Percentiles rank a stretch among this genome's conserved stretches.
Conservation (phyloP, 768 basidiomycete genomes). For the Leccinum subgranulosum region DNA sequence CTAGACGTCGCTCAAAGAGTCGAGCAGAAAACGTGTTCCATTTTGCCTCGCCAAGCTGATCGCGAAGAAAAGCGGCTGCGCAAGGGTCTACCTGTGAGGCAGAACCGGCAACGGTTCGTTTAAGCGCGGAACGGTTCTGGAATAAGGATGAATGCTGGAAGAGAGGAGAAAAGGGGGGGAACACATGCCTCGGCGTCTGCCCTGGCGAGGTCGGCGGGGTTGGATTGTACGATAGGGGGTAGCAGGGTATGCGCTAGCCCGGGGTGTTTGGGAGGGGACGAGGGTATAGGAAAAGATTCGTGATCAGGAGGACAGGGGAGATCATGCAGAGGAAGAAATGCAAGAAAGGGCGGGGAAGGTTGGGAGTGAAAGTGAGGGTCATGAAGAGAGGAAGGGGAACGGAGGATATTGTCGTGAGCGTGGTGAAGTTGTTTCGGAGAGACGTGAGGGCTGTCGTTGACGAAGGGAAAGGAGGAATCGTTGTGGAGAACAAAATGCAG, state of each 20-base stretch:
- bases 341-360: conserved; percentile 23
- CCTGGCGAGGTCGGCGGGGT: conserved; percentile 27
- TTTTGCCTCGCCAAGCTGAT: conserved; percentile 41
- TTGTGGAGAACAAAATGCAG: conserved; percentile 25
- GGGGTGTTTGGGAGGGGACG: conserved; percentile 23
- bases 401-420: conserved; percentile 20
- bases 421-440: conserved; percentile 29
- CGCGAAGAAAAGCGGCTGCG: conserved; percentile 44
- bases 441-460: conserved; percentile 21
- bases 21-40: conserved; percentile 47
- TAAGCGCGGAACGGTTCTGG: conserved; percentile 28
- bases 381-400: conserved; percentile 19
- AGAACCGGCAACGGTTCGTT: conserved; percentile 20
- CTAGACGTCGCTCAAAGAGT: conserved; percentile 44
- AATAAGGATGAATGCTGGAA: conserved; percentile 10
- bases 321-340: conserved; percentile 27
- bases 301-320: conserved; percentile 20
- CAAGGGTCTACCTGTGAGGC: conserved; percentile 38
- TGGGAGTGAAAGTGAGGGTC: conserved; percentile 28
- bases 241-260: conserved; percentile 29
- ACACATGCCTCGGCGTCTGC: conserved; percentile 24
- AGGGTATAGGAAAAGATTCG: conserved; percentile 15
- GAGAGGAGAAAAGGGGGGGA: neutral
- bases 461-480: conserved; percentile 16
- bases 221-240: conserved; percentile 34